Evolutionary conservation across 139 green algal species (phyloP).

Genomic region (Tetraselmis striata): DNA sequence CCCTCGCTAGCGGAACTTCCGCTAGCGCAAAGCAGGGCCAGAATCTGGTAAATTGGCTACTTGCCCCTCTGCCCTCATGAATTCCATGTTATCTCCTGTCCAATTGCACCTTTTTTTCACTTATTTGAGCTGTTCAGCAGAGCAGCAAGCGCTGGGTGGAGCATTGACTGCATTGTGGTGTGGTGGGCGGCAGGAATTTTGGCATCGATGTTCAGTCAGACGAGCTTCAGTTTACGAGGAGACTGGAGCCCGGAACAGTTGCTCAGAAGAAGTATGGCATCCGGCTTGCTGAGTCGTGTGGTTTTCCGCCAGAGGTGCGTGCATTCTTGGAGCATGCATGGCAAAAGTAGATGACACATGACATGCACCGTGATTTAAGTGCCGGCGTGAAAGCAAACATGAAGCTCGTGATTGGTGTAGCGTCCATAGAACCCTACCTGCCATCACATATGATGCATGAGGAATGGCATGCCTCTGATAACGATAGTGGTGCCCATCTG

Average conservation of each 20-base stretch:
- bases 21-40: neutral
- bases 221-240: neutral
- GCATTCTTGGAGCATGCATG: too few species aligned
- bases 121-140: neutral
- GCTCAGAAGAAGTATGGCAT: neutral
- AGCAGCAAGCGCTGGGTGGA: too few species aligned
- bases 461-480: too few species aligned
- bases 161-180: too few species aligned
- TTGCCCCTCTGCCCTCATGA: neutral
- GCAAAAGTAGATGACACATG: neutral
- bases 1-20: neutral
- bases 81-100: neutral
- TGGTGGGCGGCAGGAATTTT: neutral
- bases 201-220: neutral
- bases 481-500: too few species aligned
- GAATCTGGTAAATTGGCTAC: neutral
- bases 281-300: neutral
- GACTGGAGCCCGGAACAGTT: neutral
- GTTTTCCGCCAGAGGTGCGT: neutral
- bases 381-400: too few species aligned
- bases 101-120: neutral
- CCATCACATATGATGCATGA: too few species aligned
- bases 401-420: too few species aligned
- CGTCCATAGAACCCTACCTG: too few species aligned
- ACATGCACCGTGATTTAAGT: too few species aligned